Base-by-base conservation (phyloP, 768 basidiomycete species). In the Hemileccinum impolitum region DNA sequence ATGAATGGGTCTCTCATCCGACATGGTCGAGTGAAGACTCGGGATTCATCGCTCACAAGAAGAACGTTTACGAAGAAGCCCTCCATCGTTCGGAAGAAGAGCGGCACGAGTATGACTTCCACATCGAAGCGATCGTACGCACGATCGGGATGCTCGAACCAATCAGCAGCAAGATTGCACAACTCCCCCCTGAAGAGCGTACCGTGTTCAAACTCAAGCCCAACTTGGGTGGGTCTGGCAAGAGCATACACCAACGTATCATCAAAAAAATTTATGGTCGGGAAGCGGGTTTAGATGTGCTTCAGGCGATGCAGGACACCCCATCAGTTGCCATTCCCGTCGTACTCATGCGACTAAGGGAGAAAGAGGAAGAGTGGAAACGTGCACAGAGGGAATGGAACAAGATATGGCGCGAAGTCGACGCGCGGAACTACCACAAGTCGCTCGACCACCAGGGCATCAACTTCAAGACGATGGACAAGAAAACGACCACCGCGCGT, bases 341-440 rank as follows among this genome's bases (percentile, higher is more conserved):
- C 45, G 91, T 99, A 1, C 77, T 99, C 8, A 72, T 78, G 40
- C 81, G 96, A 6, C 72, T 99, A 51, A 96, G 96, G 72, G 86
- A 88, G 68, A 98, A 98, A 71, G 95, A 98, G 64, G 93, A 93
- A 52, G 95, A 98, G 65, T 99, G 96, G 96, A 96, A 94, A 70
- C 79, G 93, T 18, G 95, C 93, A 15, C 93, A 96, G 66, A 70
- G 93, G 45, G 96, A 96, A 70, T 99, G 96, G 96, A 97, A 97
- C 72, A 90, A 95, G 66, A 89, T 97, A 44, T 99, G 96, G 96
- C 74, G 94, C 43, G 95, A 96, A 70, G 91, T 95, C 25, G 92
- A 98, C 59, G 90, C 90, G 23, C 78, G 90, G 58, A 98, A 98
- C 70, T 97, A 90, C 63, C 80, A 84, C 70, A 94, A 93, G 74